Evolutionary conservation across 169 alveolate genomes (phyloP), one percentile per base, ranked within the genome.

Genomic region (Blepharisma undulans): DNA sequence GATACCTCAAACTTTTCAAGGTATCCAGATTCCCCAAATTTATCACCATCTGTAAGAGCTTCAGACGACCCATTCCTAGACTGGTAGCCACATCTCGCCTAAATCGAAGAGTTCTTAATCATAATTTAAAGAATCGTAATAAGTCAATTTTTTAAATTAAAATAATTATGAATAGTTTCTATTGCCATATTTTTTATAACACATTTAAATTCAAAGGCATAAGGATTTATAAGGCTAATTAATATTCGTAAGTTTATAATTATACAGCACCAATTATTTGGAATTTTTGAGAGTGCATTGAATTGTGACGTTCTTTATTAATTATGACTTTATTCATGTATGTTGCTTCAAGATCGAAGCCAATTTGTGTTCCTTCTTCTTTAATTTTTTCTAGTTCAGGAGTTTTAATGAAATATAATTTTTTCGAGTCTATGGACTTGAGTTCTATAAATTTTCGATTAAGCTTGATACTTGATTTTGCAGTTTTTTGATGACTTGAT

Each of bases 11-110:
- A 93, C 86, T 94, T 84, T 90, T 84, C 95, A 48, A 60, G 93
- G 12, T 95, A 94, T 89, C 96, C 96, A 59, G 98, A 95, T 90
- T 90, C 94, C 18, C 94, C 94, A 27, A 92, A 91, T 36, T 81
- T 88, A 19, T 92, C 97, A 36, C 95, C 95, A 60, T 81, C 94
- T 18, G 92, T 96, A 33, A 91, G 92, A 80, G 93, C 92, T 72
- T 34, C 91, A 66, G 97, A 96, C 61, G 98, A 96, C 81, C 98
- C 98, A 79, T 96, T 96, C 89, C 66, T 91, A 8, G 92, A 95
- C n/a, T 96, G 98, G 98, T 96, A 94, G 66, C 66, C 14, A 10
- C 12, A 48, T 10, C 10, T 48, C 66, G 14, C 66, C 14, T 48
- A 48, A 48, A 48, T 48, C 66, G 66, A 10, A 48, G 66, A 10